phyloP scores from a whole-genome alignment of 345 rosid genomes.

The Camelina hispida region DNA sequence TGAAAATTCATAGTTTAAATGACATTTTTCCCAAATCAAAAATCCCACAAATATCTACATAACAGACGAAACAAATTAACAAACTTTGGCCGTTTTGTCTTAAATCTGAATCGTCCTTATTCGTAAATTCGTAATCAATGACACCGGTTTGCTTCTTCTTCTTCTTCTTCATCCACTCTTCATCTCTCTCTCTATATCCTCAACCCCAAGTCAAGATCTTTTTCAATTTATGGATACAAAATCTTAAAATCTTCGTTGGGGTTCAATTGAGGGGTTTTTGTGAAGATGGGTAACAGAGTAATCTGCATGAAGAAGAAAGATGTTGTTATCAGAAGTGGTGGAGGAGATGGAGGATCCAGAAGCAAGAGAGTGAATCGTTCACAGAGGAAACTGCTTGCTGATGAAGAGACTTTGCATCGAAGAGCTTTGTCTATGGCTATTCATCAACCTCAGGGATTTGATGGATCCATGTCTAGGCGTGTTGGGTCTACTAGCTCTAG shows the following conservation, averaged over 20 bases:
- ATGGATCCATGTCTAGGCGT: conserved; percentile 92
- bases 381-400: conserved; percentile 75
- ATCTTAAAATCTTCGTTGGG: background rate
- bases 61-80: conserved; percentile 12
- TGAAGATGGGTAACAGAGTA: conserved; percentile 76
- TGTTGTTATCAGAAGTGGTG: conserved; percentile 29
- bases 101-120: conserved; percentile 36
- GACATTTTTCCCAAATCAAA: no score
- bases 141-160: conserved; percentile 7
- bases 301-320: conserved; percentile 80
- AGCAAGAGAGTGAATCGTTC: conserved; percentile 85
- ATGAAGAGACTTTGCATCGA: conserved; percentile 84
- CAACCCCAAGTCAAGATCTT: conserved; percentile 6
- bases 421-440: conserved; percentile 90
- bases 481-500: conserved; percentile 80
- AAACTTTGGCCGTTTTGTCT: conserved; percentile 37
- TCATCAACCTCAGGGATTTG: conserved; percentile 92
- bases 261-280: conserved; percentile 7
- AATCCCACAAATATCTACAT: conserved; percentile 21
- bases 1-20: no score
- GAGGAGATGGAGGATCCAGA: conserved; percentile 64
- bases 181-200: background rate
- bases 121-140: conserved; percentile 18
- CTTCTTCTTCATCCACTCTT: conserved; percentile 22
- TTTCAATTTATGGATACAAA: background rate